Percentiles rank a stretch among this genome's conserved stretches.
These are phyloP conservation scores for Chaetomium sp. DNA, from an alignment of 2,329 filamentous ascomycete species.

Conservation along the genomic window DNA sequence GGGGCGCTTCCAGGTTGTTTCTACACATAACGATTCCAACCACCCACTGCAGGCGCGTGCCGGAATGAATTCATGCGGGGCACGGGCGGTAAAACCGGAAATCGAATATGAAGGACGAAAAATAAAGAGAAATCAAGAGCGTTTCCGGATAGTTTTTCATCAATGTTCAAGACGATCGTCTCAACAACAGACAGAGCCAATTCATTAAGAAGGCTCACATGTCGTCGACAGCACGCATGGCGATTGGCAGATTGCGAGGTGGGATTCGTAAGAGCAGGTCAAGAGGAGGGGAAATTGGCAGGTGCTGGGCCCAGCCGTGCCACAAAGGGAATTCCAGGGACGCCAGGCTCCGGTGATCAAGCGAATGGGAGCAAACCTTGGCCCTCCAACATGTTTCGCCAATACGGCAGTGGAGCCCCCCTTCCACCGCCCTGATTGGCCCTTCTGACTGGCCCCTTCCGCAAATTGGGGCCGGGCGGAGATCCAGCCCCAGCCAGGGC, in stretches of 20 bases:
- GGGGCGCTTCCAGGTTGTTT: background rate
- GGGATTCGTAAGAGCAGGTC: slow-evolving; percentile 1
- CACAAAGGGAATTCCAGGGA: slow-evolving; percentile 15
- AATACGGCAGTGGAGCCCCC: slow-evolving; percentile 19
- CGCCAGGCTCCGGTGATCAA: slow-evolving; percentile 13
- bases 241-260: slow-evolving; percentile 8
- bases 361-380: slow-evolving; percentile 19
- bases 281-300: slow-evolving; percentile 17
- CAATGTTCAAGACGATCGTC: slow-evolving; percentile 1
- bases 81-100: no score
- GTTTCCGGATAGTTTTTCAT: background rate
- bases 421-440: background rate
- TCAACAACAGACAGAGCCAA: background rate
- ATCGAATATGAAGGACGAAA: no score
- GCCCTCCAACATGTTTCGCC: slow-evolving; percentile 23
- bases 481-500: slow-evolving; percentile 2
- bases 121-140: background rate
- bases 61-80: background rate
- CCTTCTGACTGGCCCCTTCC: slow-evolving; percentile 17
- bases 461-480: slow-evolving; percentile 20
- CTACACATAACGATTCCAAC: background rate
- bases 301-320: slow-evolving; percentile 6
- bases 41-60: background rate
- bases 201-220: background rate
- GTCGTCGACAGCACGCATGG: background rate